Conservation (phyloP, 306 rosid genomes). For the Myrica gale region DNA sequence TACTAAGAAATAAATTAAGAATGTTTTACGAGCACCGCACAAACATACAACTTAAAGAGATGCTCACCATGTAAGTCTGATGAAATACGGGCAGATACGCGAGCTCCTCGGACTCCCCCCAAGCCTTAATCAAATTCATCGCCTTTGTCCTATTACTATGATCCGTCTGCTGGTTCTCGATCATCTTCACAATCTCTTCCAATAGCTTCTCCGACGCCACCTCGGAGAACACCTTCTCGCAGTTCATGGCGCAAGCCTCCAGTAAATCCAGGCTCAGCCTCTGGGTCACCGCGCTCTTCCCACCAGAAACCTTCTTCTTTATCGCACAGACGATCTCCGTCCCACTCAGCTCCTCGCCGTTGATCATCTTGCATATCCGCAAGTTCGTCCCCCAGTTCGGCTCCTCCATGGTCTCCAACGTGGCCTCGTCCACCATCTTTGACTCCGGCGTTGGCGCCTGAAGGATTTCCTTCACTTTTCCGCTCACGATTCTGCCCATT, state of each 20-base stretch:
- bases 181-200: conserved; percentile 58
- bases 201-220: conserved; percentile 77
- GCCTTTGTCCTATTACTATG: conserved; percentile 41
- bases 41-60: background rate
- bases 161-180: conserved; percentile 45
- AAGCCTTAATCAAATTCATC: conserved; percentile 65
- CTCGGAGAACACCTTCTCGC: conserved; percentile 79
- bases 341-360: conserved; percentile 54
- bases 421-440: conserved; percentile 77
- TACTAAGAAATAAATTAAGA: too few relatives aligned
- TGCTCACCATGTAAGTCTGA: conserved; percentile 64
- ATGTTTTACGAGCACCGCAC: too few relatives aligned
- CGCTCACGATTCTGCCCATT: conserved; percentile 66
- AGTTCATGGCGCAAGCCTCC: conserved; percentile 69
- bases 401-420: conserved; percentile 52
- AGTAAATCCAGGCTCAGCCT: conserved; percentile 61
- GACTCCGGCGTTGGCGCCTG: conserved; percentile 68
- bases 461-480: conserved; percentile 66
- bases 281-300: conserved; percentile 35
- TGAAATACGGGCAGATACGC: conserved; percentile 77
- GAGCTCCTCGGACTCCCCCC: conserved; percentile 79
- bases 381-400: conserved; percentile 77
- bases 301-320: conserved; percentile 55
- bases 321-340: conserved; percentile 59
- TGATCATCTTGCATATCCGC: conserved; percentile 69